Evolutionary conservation across 23 red algal species (phyloP), one percentile per base, ranked within the genome.

Genomic region (Cyanidium caldarium): DNA sequence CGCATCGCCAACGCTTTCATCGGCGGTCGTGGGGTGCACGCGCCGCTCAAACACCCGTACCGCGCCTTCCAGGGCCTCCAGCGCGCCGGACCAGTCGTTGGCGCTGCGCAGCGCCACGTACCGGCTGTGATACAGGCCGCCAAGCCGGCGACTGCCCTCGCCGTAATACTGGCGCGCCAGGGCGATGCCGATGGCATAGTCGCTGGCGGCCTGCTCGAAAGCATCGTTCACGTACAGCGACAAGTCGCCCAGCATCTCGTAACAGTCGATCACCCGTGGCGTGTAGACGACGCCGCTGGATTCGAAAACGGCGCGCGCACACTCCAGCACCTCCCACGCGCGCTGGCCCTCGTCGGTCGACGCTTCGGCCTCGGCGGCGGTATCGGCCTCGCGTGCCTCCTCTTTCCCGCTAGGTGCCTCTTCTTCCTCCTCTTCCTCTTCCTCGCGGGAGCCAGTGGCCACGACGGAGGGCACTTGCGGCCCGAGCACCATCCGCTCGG

Each of bases 271-370:
- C 7, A 61, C 51, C 10, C 51, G 51, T 28, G 51, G 23, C 13
- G 31, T 7, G 21, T 61, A 61, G 5, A 10, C n/a, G 3, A 28
- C 51, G 10, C 51, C 51, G 5, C n/a, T 28, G n/a, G 19, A 5
- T 16, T 10, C 10, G 51, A 61, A 61, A 14, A 61, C 31, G n/a
- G 21, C 31, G 5, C 51, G 51, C 3, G 51, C 7, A 25, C 51
- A 61, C 31, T 61, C 51, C n/a, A 61, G 51, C 19, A 61, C 51
- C 23, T 61, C 51, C 51, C 51, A 61, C n/a, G 51, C 51, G 7
- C 51, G 51, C 31, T 28, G 51, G 5, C n/a, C 51, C 7, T 61
- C 51, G 23, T 61, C 41, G 12, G 41, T n/a, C 41, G 41, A 44
- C 41, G 41, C 41, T 13, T 12, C 41, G 41, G n/a, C 41, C 13